Evolutionary conservation across 2,329 filamentous ascomycete genomes (phyloP), one percentile per base, ranked within the genome.

Genomic region (Akanthomyces lecanii): DNA sequence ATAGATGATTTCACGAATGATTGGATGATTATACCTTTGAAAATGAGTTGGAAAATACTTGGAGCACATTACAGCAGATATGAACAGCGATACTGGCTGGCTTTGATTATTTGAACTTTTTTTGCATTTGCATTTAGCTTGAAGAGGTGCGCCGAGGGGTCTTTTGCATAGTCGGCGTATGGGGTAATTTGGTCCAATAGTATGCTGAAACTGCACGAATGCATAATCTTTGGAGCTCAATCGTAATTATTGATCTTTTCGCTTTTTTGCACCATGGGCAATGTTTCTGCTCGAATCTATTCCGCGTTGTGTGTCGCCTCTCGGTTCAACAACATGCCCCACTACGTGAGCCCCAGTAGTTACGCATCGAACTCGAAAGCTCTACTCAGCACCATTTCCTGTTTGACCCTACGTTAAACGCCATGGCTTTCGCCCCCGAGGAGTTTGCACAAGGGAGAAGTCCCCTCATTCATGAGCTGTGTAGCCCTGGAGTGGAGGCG

Each of bases 401-500:
- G 10, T 14, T 8, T 21, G 12, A 6, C 1, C 11, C 16, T 30
- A 8, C 8, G 23, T 42, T 16, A 53, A 28, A 21, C 51, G 21
- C 23, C 28, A 54, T 51, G 44, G 16, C 52, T 3, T 62, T 40
- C 12, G 45, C 33, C 7, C 60, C 60, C 4, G 16, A 56, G 14
- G 60, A 62, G 25, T 62, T 56, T 56, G 4, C 2, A 2, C 44
- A 67, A 36, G 76, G 71, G 50, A 71, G 72, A 33, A 66, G 69
- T 33, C 72, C 75, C 44, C 58, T 74, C 16, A 69, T 80, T 23
- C 69, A 75, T 58, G 76, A 78, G 63, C 66, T 67, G 40, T 71
- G 21, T 73, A 36, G 23, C 21, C 2, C 52, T 4, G 23, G 7
- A 12, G 71, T 69, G 25, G 69, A 72, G 21, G 65, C 61, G 18